Evolutionary conservation across 306 rosid species (phyloP), one percentile per base, ranked within the genome.

Genomic region (Acacia acuminata): DNA sequence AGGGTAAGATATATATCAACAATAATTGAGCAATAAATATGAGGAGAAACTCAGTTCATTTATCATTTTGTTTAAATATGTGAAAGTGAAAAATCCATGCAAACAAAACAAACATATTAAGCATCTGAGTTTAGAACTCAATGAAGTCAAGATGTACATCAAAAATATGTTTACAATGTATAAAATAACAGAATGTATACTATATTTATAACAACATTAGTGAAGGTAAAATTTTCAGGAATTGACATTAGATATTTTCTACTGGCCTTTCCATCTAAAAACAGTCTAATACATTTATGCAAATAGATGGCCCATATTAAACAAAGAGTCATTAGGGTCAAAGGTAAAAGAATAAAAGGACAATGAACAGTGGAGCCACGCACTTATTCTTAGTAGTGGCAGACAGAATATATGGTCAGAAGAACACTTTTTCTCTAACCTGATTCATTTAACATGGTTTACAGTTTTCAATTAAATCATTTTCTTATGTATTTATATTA

Each of bases 61-160:
- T 34, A 3, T 70, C 82, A 82, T 69, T 66, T 79, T 83, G 40
- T 56, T 83, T 36, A 58, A 78, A 70, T 55, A 74, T 63, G 58
- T 73, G 69, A 77, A 64, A 60, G 34, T 40, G 36, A 66, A 30
- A 82, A 63, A 55, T 70, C 61, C 72, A 11, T 68, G 68, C 30
- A 45, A 61, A 60, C 43, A 81, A 78, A 73, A 45, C 9, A 34
- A 48, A 50, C 51, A 83, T 74, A 73, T 10, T 10, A 30, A 11
- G n/a, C 36, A 81, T 42, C 47, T 11, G 43, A 63, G 69, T 58
- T 4, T 10, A 56, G 24, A 53, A 19, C 60, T 53, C 60, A 45
- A 12, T 19, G 27, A 71, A 86, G 56, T 69, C 56, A 81, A 43
- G 8, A 44, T 65, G 63, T 38, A 38, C 34, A 58, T 30, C 71